Evolutionary conservation across 2,329 filamentous ascomycete genomes (phyloP).

Genomic region (Rhynchosporium agropyri): DNA sequence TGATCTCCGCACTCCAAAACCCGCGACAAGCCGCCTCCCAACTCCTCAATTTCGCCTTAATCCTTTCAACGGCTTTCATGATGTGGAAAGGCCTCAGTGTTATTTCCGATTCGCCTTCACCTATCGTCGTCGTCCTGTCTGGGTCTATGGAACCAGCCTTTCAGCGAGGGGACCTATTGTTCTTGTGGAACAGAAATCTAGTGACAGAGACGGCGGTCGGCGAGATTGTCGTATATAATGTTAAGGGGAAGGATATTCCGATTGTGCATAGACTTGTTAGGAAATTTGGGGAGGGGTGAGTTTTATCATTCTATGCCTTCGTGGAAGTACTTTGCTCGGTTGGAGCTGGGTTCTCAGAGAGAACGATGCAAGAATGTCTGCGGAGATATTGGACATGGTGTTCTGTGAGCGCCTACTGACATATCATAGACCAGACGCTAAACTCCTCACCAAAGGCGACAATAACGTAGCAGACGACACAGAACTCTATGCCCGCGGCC

Average conservation of each 20-base stretch:
- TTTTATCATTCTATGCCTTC: slow-evolving; percentile 23
- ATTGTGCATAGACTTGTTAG: slow-evolving; percentile 94
- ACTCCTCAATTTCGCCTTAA: slow-evolving; percentile 72
- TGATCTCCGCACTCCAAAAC: slow-evolving; percentile 61
- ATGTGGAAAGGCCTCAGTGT: slow-evolving; percentile 72
- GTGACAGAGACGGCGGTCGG: slow-evolving; percentile 65
- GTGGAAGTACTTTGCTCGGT: not conserved
- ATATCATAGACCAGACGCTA: slow-evolving; percentile 52
- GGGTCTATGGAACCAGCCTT: slow-evolving; percentile 65
- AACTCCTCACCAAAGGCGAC: slow-evolving; percentile 94
- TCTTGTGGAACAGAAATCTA: slow-evolving; percentile 59
- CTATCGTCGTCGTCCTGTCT: slow-evolving; percentile 63
- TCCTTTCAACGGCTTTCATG: slow-evolving; percentile 75
- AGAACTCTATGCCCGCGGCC: slow-evolving; percentile 81
- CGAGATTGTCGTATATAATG: slow-evolving; percentile 76
- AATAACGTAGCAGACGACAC: slow-evolving; percentile 95
- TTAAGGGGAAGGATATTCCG: slow-evolving; percentile 87
- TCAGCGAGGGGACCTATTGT: slow-evolving; percentile 59
- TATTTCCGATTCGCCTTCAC: slow-evolving; percentile 59
- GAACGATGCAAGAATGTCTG: too few relatives aligned
- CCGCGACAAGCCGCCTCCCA: slow-evolving; percentile 68
- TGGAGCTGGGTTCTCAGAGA: not conserved
- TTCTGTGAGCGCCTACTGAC: too few relatives aligned
- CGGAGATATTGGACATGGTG: too few relatives aligned
- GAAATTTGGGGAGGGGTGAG: slow-evolving; percentile 64